Conservation (phyloP, 441 rosid species). For the Manihot esculenta region DNA sequence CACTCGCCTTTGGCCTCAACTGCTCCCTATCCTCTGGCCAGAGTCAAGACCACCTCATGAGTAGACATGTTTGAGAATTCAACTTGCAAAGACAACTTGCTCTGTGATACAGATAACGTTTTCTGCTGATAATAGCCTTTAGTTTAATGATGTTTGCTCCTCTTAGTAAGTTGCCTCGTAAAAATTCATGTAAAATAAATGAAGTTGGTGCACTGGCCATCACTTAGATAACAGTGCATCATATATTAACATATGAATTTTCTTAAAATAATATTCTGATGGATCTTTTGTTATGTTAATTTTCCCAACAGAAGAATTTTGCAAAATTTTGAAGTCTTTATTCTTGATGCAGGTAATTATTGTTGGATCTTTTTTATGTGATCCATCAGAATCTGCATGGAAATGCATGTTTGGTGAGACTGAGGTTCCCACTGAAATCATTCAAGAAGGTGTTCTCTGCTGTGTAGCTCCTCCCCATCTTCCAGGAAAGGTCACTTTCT, state of each 20-base stretch:
- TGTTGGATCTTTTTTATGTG: conserved; percentile 85
- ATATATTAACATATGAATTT: not conserved
- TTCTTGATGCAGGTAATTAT: conserved; percentile 68
- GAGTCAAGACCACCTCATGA: not conserved
- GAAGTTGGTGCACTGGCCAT: no score
- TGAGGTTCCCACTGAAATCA: conserved; percentile 77
- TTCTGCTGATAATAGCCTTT: conserved; percentile 2
- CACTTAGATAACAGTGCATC: not conserved
- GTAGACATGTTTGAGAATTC: not conserved
- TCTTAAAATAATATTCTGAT: conserved; percentile 10
- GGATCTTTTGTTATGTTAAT: conserved; percentile 1
- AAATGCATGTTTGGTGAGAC: conserved; percentile 84
- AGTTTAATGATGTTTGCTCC: not conserved
- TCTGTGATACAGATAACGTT: not conserved
- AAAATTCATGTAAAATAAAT: no score
- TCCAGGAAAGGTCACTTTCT: conserved; percentile 78
- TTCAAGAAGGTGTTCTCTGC: conserved; percentile 75
- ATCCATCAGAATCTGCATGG: conserved; percentile 67
- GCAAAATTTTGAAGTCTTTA: conserved; percentile 15
- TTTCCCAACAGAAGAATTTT: not conserved
- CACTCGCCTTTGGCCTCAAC: not conserved
- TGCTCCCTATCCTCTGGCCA: not conserved
- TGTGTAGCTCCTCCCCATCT: conserved; percentile 72
- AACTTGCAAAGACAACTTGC: not conserved
- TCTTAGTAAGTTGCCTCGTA: not conserved